Conservation (phyloP, 2,329 filamentous ascomycete genomes). For the Pseudogymnoascus sp. region DNA sequence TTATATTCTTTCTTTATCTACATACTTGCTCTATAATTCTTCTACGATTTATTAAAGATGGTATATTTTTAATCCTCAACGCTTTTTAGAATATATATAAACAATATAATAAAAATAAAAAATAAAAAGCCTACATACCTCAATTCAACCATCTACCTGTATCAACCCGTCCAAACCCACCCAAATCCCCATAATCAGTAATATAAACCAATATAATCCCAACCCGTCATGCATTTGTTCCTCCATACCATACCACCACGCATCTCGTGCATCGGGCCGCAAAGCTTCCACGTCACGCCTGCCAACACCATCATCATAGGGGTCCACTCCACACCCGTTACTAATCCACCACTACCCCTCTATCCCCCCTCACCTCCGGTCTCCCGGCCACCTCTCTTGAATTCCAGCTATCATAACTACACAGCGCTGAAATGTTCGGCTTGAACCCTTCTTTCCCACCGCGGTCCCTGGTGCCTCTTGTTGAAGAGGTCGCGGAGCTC, state of each 20-base stretch:
- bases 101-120: background rate
- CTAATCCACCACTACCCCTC: background rate
- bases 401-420: background rate
- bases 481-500: constrained; percentile 41
- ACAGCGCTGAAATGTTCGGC: background rate
- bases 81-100: background rate
- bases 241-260: background rate
- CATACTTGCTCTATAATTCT: background rate
- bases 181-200: background rate
- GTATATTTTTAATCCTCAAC: background rate
- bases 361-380: background rate
- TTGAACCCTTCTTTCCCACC: background rate
- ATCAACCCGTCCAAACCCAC: background rate
- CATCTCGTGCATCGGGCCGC: constrained; percentile 4
- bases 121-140: background rate
- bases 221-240: background rate
- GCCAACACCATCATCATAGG: background rate
- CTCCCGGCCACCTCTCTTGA: background rate
- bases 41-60: background rate
- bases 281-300: background rate
- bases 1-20: background rate
- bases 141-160: background rate
- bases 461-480: constrained; percentile 14
- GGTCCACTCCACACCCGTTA: background rate
- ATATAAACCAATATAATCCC: constrained; percentile 1